phyloP scores from a whole-genome alignment of 306 rosid genomes.

The Casuarina equisetifolia region DNA sequence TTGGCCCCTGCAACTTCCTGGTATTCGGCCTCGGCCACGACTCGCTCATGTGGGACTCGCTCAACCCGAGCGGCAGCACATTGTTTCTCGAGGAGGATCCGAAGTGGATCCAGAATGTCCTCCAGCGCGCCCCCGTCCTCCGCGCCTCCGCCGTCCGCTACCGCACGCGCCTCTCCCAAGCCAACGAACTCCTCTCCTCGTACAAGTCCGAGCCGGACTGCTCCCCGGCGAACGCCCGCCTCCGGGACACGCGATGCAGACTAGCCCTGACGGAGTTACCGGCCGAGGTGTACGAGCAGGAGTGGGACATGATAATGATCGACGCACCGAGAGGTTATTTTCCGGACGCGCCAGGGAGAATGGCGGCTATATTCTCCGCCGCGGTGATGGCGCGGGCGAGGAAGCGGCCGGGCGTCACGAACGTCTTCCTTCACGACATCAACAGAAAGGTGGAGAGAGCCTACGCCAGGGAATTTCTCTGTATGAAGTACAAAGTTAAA shows the following conservation, averaged over 20 bases:
- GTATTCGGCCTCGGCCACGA: slow-evolving; percentile 82
- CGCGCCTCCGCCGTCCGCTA: slow-evolving; percentile 46
- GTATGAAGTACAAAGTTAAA: slow-evolving; percentile 62
- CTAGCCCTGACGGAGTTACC: slow-evolving; percentile 57
- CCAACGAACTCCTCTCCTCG: slow-evolving; percentile 36
- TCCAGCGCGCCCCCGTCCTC: slow-evolving; percentile 53
- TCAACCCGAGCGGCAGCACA: slow-evolving; percentile 74
- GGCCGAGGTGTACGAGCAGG: slow-evolving; percentile 49
- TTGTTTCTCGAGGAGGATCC: slow-evolving; percentile 84
- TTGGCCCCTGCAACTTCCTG: slow-evolving; percentile 75
- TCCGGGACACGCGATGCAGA: slow-evolving; percentile 39
- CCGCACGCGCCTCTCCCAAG: slow-evolving; percentile 55
- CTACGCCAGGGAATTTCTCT: slow-evolving; percentile 66
- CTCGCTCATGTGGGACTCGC: slow-evolving; percentile 85
- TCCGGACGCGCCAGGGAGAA: slow-evolving; percentile 62
- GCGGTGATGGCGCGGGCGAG: slow-evolving; percentile 84
- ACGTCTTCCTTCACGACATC: slow-evolving; percentile 76
- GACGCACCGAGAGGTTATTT: slow-evolving; percentile 78
- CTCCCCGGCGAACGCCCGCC: slow-evolving; percentile 7
- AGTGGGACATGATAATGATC: slow-evolving; percentile 88
- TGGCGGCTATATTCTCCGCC: slow-evolving; percentile 75
- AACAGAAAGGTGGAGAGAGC: slow-evolving; percentile 68
- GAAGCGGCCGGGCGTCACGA: slow-evolving; percentile 63
- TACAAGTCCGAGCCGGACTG: slow-evolving; percentile 48
- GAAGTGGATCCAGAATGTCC: slow-evolving; percentile 53